A percentile compares a stretch with the other conserved stretches of the same genome.
These are phyloP conservation scores for Pseudoperonospora humuli DNA, from an alignment of 352 stramenopile species.

Conservation along the genomic window DNA sequence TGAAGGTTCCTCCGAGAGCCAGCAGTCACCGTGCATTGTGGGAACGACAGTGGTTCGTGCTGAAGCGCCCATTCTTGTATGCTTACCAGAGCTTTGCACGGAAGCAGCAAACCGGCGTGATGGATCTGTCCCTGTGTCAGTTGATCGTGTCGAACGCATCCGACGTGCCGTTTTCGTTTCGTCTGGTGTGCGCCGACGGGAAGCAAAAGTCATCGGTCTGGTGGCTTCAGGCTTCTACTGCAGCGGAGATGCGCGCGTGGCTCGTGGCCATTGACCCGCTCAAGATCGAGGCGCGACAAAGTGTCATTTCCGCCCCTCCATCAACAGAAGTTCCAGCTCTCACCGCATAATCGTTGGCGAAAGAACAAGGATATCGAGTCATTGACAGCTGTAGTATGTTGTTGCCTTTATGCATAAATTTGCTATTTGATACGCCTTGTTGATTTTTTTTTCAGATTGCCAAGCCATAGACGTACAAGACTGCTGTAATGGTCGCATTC, in stretches of 20 bases:
- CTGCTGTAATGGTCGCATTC: too few relatives aligned
- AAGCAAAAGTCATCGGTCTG: slow-evolving; percentile 59
- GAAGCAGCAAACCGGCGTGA: slow-evolving; percentile 57
- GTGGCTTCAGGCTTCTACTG: slow-evolving; percentile 67
- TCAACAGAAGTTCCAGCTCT: slow-evolving; percentile 17
- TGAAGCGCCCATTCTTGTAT: slow-evolving; percentile 75
- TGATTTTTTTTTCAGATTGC: too few relatives aligned
- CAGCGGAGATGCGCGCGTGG: slow-evolving; percentile 58
- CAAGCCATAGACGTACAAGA: too few relatives aligned
- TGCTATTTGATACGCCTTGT: too few relatives aligned
- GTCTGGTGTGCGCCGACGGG: slow-evolving; percentile 43
- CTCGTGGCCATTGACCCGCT: slow-evolving; percentile 62
- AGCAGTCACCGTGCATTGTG: slow-evolving; percentile 19
- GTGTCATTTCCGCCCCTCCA: slow-evolving; percentile 9
- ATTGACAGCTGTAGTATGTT: too few relatives aligned
- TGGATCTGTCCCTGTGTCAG: slow-evolving; percentile 64
- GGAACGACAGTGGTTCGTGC: slow-evolving; percentile 74
- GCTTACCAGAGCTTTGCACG: slow-evolving; percentile 59
- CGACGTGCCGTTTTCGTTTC: slow-evolving; percentile 58
- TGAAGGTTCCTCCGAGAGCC: slow-evolving; percentile 4
- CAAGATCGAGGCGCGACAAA: slow-evolving; percentile 41
- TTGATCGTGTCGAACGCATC: slow-evolving; percentile 32
- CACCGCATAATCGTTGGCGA: slow-evolving; percentile 29
- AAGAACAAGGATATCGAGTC: too few relatives aligned
- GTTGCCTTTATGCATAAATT: too few relatives aligned